Base-by-base conservation (phyloP, 768 basidiomycete species). In the Rhodotorula kratochvilovae region DNA sequence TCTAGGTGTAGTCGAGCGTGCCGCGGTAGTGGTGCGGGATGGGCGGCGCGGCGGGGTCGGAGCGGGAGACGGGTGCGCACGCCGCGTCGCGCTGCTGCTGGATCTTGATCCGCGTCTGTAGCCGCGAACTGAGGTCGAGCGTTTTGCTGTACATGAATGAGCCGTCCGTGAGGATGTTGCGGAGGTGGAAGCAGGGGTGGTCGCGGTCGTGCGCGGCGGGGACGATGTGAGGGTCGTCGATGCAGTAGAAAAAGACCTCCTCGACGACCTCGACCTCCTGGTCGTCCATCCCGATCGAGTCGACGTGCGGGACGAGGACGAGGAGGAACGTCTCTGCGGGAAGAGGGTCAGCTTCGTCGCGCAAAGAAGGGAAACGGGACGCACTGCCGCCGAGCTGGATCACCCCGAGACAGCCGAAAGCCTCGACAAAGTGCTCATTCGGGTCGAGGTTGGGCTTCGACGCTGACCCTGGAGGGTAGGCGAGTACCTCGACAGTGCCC, bases 1-100 rank as follows among this genome's bases (percentile, higher is more conserved):
- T 71, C 70, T 64, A 71, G 17, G 42, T 50, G 55, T 61, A 66
- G 15, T 55, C 54, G 39, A 54, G 64, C 0, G 65, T 29, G 13
- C 61, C 63, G 48, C 25, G 48, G 5, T 27, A 6, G 48, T n/a
- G 27, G 6, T 35, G 27, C 39, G 53, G 25, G 50, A 39, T 12
- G 23, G 46, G 10, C 43, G 46, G 17, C 46, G 19, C 27, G 25
- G 58, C 4, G n/a, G 11, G 12, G 36, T 57, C 63, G 53, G 2
- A 12, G 10, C 70, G 35, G 15, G 70, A 27, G 1, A 12, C 15
- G 2, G 70, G 70, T 2, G 46, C 25, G 56, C 70, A 71, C 1
- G 60, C 64, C 5, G 46, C 45, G 8, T 23, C 27, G 2, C 43
- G 51, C 23, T 62, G 70, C 2, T 29, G n/a, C 36, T 56, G 60